phyloP scores from a whole-genome alignment of 768 basidiomycete species.

The Xerocomus potaroensis region DNA sequence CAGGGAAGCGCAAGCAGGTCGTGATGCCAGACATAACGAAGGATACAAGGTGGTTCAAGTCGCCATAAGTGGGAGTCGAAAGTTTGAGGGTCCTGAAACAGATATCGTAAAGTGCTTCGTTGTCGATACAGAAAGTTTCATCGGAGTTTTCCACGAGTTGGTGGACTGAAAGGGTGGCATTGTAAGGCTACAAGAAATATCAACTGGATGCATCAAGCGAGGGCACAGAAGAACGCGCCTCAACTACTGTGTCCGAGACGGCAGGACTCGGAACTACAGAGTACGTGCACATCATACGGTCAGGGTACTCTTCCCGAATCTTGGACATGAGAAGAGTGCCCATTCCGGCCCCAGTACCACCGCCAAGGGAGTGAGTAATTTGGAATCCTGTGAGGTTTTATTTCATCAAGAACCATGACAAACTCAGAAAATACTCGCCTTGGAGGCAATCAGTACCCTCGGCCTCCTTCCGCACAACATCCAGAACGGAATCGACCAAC shows the following conservation, averaged over 20 bases:
- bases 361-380: slow-evolving; percentile 97
- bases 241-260: slow-evolving; percentile 98
- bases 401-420: slow-evolving; percentile 4
- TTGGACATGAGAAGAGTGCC: slow-evolving; percentile 98
- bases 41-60: slow-evolving; percentile 97
- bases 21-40: slow-evolving; percentile 99
- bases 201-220: not conserved
- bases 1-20: slow-evolving; percentile 98
- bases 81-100: slow-evolving; percentile 98
- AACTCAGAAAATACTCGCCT: slow-evolving; percentile 48
- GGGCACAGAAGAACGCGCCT: slow-evolving; percentile 42
- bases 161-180: slow-evolving; percentile 96
- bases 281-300: slow-evolving; percentile 99
- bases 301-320: slow-evolving; percentile 98
- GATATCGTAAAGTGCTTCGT: slow-evolving; percentile 98
- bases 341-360: slow-evolving; percentile 99
- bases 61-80: slow-evolving; percentile 91
- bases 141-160: slow-evolving; percentile 99
- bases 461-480: slow-evolving; percentile 98
- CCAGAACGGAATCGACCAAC: slow-evolving; percentile 95
- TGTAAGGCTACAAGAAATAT: slow-evolving; percentile 72
- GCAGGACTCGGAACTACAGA: slow-evolving; percentile 97
- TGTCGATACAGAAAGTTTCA: slow-evolving; percentile 99
- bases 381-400: slow-evolving; percentile 71
- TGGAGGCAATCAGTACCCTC: slow-evolving; percentile 97